These are phyloP conservation scores for Cytospora mali DNA, from an alignment of 2,329 filamentous ascomycete species.

Conservation along the genomic window DNA sequence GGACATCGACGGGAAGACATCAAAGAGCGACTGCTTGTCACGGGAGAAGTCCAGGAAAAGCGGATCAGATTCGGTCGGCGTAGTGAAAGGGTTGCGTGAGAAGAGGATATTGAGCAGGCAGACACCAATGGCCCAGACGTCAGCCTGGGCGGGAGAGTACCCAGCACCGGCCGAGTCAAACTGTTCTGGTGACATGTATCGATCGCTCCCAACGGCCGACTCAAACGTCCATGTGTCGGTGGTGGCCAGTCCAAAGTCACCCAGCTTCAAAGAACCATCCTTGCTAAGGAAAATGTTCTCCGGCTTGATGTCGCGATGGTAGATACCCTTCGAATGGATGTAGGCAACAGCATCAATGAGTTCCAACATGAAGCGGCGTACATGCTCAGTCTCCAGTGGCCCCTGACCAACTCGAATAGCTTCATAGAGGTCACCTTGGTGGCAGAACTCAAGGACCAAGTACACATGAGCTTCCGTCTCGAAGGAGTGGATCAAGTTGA, in stretches of 20 bases:
- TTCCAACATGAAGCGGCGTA: conserved; percentile 95
- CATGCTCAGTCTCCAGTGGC: conserved; percentile 92
- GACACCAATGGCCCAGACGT: conserved; percentile 97
- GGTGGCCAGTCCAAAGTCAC: conserved; percentile 93
- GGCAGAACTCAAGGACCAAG: conserved; percentile 92
- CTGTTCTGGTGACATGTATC: conserved; percentile 99
- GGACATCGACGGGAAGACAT: conserved; percentile 98
- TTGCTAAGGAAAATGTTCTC: conserved; percentile 97
- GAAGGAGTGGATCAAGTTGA: conserved; percentile 88
- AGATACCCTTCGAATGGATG: conserved; percentile 88
- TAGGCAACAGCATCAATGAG: conserved; percentile 86
- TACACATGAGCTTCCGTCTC: conserved; percentile 90
- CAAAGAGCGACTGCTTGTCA: conserved; percentile 94
- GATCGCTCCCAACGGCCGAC: conserved; percentile 92
- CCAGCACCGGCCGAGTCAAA: conserved; percentile 86
- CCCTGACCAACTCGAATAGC: conserved; percentile 88
- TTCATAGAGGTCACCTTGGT: conserved; percentile 95
- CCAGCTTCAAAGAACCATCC: conserved; percentile 88
- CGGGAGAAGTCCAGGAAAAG: conserved; percentile 91
- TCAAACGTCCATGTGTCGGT: conserved; percentile 89
- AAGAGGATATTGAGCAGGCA: conserved; percentile 96
- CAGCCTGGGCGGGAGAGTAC: conserved; percentile 90
- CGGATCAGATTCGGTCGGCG: conserved; percentile 85
- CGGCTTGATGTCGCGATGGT: conserved; percentile 97
- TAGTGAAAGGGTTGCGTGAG: conserved; percentile 93